Conservation (phyloP, 257 asterid species). For the Paraleonurus japonicus region DNA sequence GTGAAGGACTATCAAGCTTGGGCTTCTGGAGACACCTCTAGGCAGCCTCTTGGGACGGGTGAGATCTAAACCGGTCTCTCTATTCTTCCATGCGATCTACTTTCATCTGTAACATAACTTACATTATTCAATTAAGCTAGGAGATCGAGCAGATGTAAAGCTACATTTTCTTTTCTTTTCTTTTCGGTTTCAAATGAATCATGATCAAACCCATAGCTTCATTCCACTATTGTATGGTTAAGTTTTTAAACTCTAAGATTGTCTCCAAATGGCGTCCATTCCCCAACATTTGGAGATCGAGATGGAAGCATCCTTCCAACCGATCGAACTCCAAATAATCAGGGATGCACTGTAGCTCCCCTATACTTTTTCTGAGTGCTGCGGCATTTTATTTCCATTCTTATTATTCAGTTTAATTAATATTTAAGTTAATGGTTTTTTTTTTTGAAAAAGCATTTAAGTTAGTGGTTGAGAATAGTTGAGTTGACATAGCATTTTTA, state of each 20-base stretch:
- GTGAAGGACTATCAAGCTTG: slow-evolving; percentile 88
- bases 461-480: neutral
- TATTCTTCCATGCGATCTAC: neutral
- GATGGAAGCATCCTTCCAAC: neutral
- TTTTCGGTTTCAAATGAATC: slow-evolving; percentile 10
- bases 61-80: slow-evolving; percentile 44
- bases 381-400: neutral
- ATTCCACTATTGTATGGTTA: neutral
- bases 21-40: slow-evolving; percentile 93
- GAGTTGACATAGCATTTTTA: neutral
- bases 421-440: neutral
- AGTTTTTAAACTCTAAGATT: neutral
- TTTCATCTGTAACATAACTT: slow-evolving; percentile 12
- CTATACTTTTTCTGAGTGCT: no score
- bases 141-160: slow-evolving; percentile 12
- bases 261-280: neutral
- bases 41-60: slow-evolving; percentile 96
- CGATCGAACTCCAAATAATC: neutral
- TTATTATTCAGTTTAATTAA: neutral
- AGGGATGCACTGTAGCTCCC: neutral
- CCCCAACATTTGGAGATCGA: neutral
- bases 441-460: no score
- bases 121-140: slow-evolving; percentile 18
- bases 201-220: neutral
- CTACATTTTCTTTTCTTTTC: neutral